A percentile compares a stretch with the other conserved stretches of the same genome.
These are phyloP conservation scores for Candida neerlandica DNA, from an alignment of 1,139 yeast species.

Conservation along the genomic window DNA sequence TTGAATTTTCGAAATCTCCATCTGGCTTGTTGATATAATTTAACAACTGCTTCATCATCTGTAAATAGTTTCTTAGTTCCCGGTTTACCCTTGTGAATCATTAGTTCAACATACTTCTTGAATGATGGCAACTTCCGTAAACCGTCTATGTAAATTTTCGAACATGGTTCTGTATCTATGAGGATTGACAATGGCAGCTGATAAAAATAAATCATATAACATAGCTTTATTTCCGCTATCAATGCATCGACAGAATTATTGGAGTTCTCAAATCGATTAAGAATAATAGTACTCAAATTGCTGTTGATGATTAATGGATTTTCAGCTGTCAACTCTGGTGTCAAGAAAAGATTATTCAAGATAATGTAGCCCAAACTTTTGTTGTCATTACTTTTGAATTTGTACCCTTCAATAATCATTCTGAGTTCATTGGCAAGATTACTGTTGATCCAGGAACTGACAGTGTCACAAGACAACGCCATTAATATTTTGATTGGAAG, in stretches of 20 bases:
- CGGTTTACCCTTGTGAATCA: conserved; percentile 14
- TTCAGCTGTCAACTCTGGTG: conserved; percentile 20
- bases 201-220: conserved; percentile 71
- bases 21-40: conserved; percentile 22
- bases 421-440: conserved; percentile 37
- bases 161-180: conserved; percentile 15
- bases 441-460: conserved; percentile 39
- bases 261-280: conserved; percentile 42
- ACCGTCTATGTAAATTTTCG: conserved; percentile 20
- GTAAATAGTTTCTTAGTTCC: conserved; percentile 22
- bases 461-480: conserved; percentile 53
- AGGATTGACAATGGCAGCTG: conserved; percentile 64
- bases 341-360: conserved; percentile 37
- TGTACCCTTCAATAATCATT: conserved; percentile 38
- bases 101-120: conserved; percentile 35
- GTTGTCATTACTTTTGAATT: conserved; percentile 47
- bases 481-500: conserved; percentile 51
- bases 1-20: conserved; percentile 26
- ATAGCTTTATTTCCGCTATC: conserved; percentile 55
- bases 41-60: conserved; percentile 21
- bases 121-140: conserved; percentile 42
- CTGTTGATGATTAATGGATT: conserved; percentile 25
- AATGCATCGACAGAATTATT: conserved; percentile 56
- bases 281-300: conserved; percentile 36
- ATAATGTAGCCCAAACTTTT: conserved; percentile 41